Evolutionary conservation across 2,329 filamentous ascomycete species (phyloP).

Genomic region (Fusarium lyarnte): DNA sequence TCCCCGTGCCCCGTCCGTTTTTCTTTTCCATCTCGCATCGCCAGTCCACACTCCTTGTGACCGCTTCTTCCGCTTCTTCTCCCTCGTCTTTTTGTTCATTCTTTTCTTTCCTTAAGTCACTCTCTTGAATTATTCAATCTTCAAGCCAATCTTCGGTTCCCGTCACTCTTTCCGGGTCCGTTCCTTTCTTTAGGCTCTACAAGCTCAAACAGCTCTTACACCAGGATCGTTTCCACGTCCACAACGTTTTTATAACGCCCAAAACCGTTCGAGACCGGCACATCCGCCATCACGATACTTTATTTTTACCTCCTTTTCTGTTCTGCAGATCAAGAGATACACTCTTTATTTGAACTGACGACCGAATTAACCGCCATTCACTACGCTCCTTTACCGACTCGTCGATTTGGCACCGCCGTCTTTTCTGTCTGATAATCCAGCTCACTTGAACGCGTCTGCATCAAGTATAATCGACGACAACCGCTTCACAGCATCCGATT

Average conservation of each 20-base stretch:
- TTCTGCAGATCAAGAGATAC: slow-evolving; percentile 46
- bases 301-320: slow-evolving; percentile 29
- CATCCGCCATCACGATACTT: slow-evolving; percentile 34
- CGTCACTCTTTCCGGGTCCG: slow-evolving; percentile 63
- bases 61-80: slow-evolving; percentile 52
- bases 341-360: slow-evolving; percentile 41
- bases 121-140: slow-evolving; percentile 54
- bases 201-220: slow-evolving; percentile 42
- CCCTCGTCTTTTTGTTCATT: slow-evolving; percentile 52
- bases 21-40: slow-evolving; percentile 49
- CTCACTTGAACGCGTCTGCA: slow-evolving; percentile 25
- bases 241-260: slow-evolving; percentile 31
- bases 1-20: slow-evolving; percentile 49
- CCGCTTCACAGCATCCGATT: slow-evolving; percentile 17
- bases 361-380: slow-evolving; percentile 34
- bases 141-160: slow-evolving; percentile 52
- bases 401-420: slow-evolving; percentile 21
- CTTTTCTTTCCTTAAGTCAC: slow-evolving; percentile 61
- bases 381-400: slow-evolving; percentile 32
- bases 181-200: slow-evolving; percentile 54
- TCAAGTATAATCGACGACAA: slow-evolving; percentile 34
- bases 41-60: slow-evolving; percentile 50
- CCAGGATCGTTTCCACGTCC: slow-evolving; percentile 32
- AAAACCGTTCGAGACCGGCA: slow-evolving; percentile 36
- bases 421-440: slow-evolving; percentile 18